Evolutionary conservation across 345 rosid species (phyloP).

Genomic region (Citrus hindsii): DNA sequence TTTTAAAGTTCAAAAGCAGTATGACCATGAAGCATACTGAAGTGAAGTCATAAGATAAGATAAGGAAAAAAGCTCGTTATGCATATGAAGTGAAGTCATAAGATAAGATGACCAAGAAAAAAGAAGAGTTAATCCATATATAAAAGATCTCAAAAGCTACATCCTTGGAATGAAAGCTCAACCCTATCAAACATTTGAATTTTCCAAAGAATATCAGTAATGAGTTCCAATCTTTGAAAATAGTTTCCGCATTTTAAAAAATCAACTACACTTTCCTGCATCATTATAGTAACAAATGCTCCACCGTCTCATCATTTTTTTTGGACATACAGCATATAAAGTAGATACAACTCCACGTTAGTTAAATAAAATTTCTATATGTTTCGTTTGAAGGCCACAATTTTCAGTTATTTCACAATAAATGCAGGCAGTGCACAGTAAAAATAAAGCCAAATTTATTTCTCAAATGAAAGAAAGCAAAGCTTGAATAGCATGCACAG

Average conservation of each 20-base stretch:
- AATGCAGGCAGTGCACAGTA: background rate
- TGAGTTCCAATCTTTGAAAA: background rate
- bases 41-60: background rate
- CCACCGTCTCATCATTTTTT: background rate
- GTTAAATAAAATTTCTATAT: background rate
- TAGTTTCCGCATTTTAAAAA: no score
- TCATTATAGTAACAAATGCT: background rate
- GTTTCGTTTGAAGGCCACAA: background rate
- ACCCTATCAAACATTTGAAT: background rate
- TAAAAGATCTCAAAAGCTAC: background rate
- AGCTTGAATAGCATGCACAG: background rate
- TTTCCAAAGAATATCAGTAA: background rate
- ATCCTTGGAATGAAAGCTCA: background rate
- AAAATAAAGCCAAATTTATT: background rate
- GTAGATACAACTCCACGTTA: background rate
- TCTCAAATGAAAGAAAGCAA: background rate
- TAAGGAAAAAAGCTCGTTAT: background rate
- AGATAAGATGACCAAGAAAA: background rate
- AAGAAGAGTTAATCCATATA: background rate
- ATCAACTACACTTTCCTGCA: background rate
- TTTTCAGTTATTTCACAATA: background rate
- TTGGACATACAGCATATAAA: background rate
- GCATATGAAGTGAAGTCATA: background rate
- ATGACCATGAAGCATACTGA: background rate
- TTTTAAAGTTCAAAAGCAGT: background rate